These are phyloP conservation scores for Linum lewisii DNA, from an alignment of 345 rosid species.

Conservation along the genomic window DNA sequence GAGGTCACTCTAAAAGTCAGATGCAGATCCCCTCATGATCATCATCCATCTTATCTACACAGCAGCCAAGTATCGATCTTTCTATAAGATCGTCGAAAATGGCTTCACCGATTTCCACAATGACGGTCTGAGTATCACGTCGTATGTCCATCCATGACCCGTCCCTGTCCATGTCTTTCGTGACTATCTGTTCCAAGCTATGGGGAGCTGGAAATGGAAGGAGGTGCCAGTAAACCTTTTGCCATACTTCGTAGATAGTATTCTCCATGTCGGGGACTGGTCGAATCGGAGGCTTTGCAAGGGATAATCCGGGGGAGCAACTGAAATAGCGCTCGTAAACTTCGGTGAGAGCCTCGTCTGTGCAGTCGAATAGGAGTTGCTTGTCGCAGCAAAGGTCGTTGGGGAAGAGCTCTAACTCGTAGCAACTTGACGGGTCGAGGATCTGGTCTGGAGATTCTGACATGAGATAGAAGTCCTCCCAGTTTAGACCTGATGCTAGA, in stretches of 20 bases:
- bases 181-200: slow-evolving; percentile 60
- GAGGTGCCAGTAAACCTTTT: slow-evolving; percentile 65
- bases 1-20: slow-evolving; percentile 12
- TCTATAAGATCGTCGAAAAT: slow-evolving; percentile 58
- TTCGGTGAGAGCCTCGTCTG: slow-evolving; percentile 69
- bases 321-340: slow-evolving; percentile 33
- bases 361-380: slow-evolving; percentile 59
- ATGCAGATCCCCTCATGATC: slow-evolving; percentile 14
- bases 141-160: slow-evolving; percentile 67
- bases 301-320: slow-evolving; percentile 44
- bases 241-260: slow-evolving; percentile 41
- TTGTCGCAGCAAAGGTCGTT: slow-evolving; percentile 39
- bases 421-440: slow-evolving; percentile 47
- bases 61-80: slow-evolving; percentile 37
- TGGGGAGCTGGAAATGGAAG: slow-evolving; percentile 54
- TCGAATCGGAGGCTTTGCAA: slow-evolving; percentile 33
- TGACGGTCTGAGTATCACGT: slow-evolving; percentile 33
- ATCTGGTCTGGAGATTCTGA: slow-evolving; percentile 50
- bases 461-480: slow-evolving; percentile 62
- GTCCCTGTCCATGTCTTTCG: slow-evolving; percentile 52
- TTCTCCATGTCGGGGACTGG: slow-evolving; percentile 38
- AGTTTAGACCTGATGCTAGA: slow-evolving; percentile 39
- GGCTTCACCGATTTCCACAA: slow-evolving; percentile 37
- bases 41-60: slow-evolving; percentile 18
- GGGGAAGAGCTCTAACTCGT: slow-evolving; percentile 43